Percentiles rank a stretch among this genome's conserved stretches.
Conservation (phyloP, 345 rosid species). For the Xanthoceras sorbifolium region DNA sequence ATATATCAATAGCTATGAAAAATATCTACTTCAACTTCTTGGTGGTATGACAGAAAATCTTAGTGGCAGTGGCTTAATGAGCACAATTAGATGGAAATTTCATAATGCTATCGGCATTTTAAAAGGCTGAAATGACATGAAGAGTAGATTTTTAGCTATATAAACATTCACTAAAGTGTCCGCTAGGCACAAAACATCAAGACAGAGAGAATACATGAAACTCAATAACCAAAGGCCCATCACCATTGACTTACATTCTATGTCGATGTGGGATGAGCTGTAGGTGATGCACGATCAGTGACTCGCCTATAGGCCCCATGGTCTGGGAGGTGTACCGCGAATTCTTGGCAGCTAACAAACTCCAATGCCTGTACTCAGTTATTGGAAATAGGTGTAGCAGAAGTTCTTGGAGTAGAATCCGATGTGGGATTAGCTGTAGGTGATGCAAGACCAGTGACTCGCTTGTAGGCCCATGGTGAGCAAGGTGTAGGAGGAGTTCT, state of each 20-base stretch:
- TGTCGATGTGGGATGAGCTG: conserved; percentile 6
- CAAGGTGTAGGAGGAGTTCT: conserved; percentile 40
- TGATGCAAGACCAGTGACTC: conserved; percentile 19
- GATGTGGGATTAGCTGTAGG: conserved; percentile 19
- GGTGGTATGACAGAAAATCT: too few species aligned
- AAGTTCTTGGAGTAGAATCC: neutral
- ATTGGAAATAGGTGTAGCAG: neutral
- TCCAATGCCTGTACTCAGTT: conserved; percentile 69
- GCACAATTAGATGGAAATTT: neutral
- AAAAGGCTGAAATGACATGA: conserved; percentile 2
- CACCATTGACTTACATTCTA: conserved; percentile 7
- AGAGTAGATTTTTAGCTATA: neutral
- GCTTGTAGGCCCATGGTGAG: conserved; percentile 27
- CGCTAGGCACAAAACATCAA: conserved; percentile 4
- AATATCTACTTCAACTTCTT: neutral
- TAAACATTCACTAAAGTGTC: neutral
- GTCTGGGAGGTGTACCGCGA: conserved; percentile 35
- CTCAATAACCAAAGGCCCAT: neutral
- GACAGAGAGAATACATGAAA: neutral
- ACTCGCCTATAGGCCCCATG: conserved; percentile 17
- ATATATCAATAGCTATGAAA: too few species aligned
- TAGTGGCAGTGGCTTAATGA: neutral
- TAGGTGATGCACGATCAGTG: conserved; percentile 28
- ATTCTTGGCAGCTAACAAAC: conserved; percentile 66
- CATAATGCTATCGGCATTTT: conserved; percentile 2